Conservation (phyloP, 169 alveolate species). For the Fabrea salina region DNA sequence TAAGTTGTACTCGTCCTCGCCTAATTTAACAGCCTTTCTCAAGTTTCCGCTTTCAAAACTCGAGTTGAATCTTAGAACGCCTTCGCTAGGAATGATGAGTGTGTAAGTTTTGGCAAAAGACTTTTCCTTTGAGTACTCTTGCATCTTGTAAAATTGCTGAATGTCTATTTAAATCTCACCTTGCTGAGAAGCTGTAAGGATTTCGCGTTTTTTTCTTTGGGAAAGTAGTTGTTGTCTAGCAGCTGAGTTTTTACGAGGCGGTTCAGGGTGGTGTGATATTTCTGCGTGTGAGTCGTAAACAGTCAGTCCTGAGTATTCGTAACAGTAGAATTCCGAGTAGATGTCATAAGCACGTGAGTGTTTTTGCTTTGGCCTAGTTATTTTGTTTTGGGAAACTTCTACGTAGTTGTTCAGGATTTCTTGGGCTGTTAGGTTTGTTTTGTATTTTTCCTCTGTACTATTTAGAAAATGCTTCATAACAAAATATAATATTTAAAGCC, state of each 20-base stretch:
- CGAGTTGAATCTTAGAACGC: slow-evolving; percentile 43
- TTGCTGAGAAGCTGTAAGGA: neutral
- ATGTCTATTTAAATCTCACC: neutral
- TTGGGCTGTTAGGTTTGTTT: neutral
- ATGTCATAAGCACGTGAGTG: too few species aligned
- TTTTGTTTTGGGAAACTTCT: neutral
- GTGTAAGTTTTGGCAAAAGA: too few species aligned
- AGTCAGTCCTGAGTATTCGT: too few species aligned
- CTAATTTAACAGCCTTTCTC: slow-evolving; percentile 50
- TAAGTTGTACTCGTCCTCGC: slow-evolving; percentile 60
- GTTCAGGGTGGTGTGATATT: too few species aligned
- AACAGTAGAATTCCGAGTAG: too few species aligned
- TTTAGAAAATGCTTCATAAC: too few species aligned
- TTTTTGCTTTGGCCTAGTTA: neutral
- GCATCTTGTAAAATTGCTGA: neutral
- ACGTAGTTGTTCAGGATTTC: neutral
- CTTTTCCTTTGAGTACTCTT: neutral
- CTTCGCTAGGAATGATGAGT: neutral
- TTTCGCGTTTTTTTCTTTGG: neutral
- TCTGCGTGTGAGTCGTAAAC: too few species aligned
- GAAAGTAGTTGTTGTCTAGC: too few species aligned
- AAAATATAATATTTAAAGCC: too few species aligned
- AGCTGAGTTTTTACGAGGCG: too few species aligned
- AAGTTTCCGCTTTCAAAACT: slow-evolving; percentile 74
- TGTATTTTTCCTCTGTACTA: neutral